These are phyloP conservation scores for Globisporangium viniferum DNA, from an alignment of 352 stramenopile genomes.

Conservation along the genomic window DNA sequence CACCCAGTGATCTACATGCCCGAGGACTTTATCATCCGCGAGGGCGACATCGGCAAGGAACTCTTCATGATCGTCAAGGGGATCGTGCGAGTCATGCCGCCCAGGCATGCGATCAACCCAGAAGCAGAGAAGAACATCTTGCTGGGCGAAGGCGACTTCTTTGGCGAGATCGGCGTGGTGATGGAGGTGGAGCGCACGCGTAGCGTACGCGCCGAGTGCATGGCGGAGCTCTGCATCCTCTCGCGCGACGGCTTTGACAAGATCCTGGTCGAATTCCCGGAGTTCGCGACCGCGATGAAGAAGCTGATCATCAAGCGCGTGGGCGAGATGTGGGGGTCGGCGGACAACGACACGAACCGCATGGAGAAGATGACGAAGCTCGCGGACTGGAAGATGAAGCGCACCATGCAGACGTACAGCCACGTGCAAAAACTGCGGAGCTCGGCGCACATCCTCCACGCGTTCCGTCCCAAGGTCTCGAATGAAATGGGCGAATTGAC, in stretches of 20 bases:
- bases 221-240: conserved; percentile 64
- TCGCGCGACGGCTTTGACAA: conserved; percentile 63
- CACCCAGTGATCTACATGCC: conserved; percentile 68
- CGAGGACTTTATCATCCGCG: conserved; percentile 56
- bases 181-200: conserved; percentile 68
- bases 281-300: conserved; percentile 71
- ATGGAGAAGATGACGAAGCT: conserved; percentile 70
- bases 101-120: conserved; percentile 24
- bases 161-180: conserved; percentile 60
- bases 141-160: conserved; percentile 63
- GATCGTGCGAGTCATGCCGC: conserved; percentile 56
- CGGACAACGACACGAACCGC: conserved; percentile 23
- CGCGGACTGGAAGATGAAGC: conserved; percentile 65
- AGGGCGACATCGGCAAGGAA: conserved; percentile 65
- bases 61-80: conserved; percentile 76
- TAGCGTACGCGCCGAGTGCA: conserved; percentile 58
- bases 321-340: conserved; percentile 52
- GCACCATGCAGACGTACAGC: conserved; percentile 41
- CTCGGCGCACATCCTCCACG: conserved; percentile 23
- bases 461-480: neutral
- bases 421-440: conserved; percentile 42
- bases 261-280: conserved; percentile 64
- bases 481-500: neutral
- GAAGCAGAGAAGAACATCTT: conserved; percentile 41
- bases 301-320: conserved; percentile 69